Evolutionary conservation across 768 basidiomycete genomes (phyloP), one percentile per base, ranked within the genome.

Genomic region (Mycena capillaripes): DNA sequence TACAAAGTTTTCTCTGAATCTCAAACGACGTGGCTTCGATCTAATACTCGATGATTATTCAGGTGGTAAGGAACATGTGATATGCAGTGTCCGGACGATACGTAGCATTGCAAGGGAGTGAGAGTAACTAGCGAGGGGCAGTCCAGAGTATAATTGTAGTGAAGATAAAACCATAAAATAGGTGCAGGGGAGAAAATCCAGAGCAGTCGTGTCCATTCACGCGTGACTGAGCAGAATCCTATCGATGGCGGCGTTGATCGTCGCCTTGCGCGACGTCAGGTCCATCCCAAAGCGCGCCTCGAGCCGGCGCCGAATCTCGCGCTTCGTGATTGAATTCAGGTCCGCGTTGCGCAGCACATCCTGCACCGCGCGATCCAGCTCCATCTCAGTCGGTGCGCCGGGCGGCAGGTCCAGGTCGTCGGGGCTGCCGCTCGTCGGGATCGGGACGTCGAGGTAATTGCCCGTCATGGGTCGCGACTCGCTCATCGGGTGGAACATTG

Each of bases 311-410:
- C 97, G 89, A 60, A 99, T 92, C 76, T 93, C 94, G 76, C 97
- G 91, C 85, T 99, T 99, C 61, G 97, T 98, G 69, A 98, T 88
- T 14, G 91, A 90, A 78, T 96, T 95, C 60, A 99, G 86, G 82
- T 99, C 96, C 1, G 96, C 95, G 17, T 85, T 82, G 21, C 88
- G 88, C 63, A 98, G 84, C 46, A 98, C 87, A 21, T 90, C 88
- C 72, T 93, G 89, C 4, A 97, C 93, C 1, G 91, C 89, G 17
- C 84, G 86, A 52, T 95, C 93, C n/a, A 97, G 85, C 32, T 95
- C 94, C 6, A 81, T 81, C 75, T 95, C 92, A 0, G 87, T 87
- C 0, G 94, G 95, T 10, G 79, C 82, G 36, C 85, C 86, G 34
- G 79, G 71, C 12, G 86, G 79, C 10, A 85, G 78, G 73, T 90